Evolutionary conservation across 805 yeast genomes (phyloP).

Genomic region (Saturnispora sanitii): DNA sequence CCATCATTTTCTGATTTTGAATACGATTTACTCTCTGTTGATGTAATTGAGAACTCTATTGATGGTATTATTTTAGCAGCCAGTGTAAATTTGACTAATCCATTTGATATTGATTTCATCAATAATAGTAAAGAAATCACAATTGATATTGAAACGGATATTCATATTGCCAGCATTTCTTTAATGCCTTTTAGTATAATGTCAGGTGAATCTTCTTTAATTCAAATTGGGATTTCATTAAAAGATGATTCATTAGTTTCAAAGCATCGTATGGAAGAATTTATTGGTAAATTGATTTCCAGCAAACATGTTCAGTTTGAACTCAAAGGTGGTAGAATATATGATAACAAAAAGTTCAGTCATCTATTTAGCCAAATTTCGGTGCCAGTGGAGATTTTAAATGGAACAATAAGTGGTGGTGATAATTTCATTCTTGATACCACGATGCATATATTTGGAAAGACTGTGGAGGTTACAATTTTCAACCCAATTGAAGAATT

Average conservation of each 20-base stretch:
- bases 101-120: constrained; percentile 22
- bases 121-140: constrained; percentile 19
- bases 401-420: constrained; percentile 6
- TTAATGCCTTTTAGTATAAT: constrained; percentile 19
- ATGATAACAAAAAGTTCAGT: constrained; percentile 20
- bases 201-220: neutral
- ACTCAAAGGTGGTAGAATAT: constrained; percentile 22
- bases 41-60: constrained; percentile 23
- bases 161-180: constrained; percentile 25
- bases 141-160: constrained; percentile 22
- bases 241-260: constrained; percentile 2
- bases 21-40: constrained; percentile 11
- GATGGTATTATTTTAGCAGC: constrained; percentile 22
- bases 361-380: constrained; percentile 18
- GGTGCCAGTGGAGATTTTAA: constrained; percentile 25
- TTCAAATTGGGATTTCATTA: constrained; percentile 1
- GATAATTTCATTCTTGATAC: constrained; percentile 35
- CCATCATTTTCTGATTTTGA: neutral
- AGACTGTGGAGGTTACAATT: constrained; percentile 44
- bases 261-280: constrained; percentile 21
- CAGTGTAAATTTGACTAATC: constrained; percentile 28
- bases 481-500: constrained; percentile 45
- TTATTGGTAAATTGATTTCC: constrained; percentile 32
- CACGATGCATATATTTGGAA: constrained; percentile 44
- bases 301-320: constrained; percentile 22